Conservation (phyloP, 129 eudicot species). For the Saposhnikovia divaricata region DNA sequence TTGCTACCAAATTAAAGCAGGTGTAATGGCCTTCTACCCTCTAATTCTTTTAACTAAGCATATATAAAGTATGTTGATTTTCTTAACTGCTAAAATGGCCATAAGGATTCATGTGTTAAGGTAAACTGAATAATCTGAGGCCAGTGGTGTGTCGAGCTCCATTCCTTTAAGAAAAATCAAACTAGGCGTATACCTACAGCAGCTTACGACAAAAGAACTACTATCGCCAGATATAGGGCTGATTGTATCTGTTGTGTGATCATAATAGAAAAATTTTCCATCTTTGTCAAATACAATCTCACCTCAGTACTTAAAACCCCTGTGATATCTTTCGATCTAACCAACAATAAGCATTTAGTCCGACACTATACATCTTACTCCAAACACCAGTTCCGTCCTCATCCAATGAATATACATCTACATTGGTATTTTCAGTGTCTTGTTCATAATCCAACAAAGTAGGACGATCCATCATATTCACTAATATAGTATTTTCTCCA, state of each 20-base stretch:
- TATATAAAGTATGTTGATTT: too few species aligned
- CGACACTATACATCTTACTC: not conserved
- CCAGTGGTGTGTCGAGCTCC: not conserved
- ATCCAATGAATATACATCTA: not conserved
- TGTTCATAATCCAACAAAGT: not conserved
- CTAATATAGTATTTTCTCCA: not conserved
- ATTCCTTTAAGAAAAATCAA: not conserved
- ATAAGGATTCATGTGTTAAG: too few species aligned
- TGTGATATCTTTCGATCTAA: too few species aligned
- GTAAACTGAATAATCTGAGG: too few species aligned
- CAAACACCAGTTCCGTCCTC: not conserved
- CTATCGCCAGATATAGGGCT: not conserved
- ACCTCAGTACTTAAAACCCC: not conserved
- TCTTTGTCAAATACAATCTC: too few species aligned
- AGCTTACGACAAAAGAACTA: too few species aligned
- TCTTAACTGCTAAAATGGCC: too few species aligned
- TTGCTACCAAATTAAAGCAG: too few species aligned
- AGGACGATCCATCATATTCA: not conserved
- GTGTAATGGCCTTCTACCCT: too few species aligned
- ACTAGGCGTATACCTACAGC: not conserved
- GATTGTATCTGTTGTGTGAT: not conserved
- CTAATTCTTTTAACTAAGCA: too few species aligned
- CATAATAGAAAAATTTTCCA: not conserved
- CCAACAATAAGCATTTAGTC: not conserved
- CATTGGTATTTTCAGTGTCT: not conserved